phyloP scores from a whole-genome alignment of 441 rosid genomes.

The Populus trichocarpa region DNA sequence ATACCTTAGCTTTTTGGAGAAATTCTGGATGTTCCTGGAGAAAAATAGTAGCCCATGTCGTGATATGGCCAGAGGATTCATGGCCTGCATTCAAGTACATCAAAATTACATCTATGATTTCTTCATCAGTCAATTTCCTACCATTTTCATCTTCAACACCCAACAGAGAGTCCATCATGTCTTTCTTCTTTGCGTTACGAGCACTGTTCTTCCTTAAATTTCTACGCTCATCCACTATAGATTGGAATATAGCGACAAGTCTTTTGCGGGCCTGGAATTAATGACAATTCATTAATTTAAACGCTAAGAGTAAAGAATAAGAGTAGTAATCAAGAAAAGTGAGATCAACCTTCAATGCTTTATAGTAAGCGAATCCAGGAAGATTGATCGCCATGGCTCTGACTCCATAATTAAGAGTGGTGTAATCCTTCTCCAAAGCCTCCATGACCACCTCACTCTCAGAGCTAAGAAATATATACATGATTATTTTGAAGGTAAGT shows the following conservation, averaged over 20 bases:
- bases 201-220: constrained; percentile 19
- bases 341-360: constrained; percentile 60
- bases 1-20: constrained; percentile 57
- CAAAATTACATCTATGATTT: constrained; percentile 65
- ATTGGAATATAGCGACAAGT: constrained; percentile 56
- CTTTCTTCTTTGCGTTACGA: constrained; percentile 33
- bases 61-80: constrained; percentile 86
- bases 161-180: constrained; percentile 76
- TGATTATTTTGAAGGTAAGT: constrained; percentile 76
- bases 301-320: not conserved
- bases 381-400: constrained; percentile 85
- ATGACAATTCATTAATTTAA: not conserved
- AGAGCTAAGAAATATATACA: constrained; percentile 71
- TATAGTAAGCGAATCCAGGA: constrained; percentile 83
- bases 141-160: constrained; percentile 68
- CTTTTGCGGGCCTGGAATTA: constrained; percentile 63
- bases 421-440: constrained; percentile 68
- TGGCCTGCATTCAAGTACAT: constrained; percentile 94
- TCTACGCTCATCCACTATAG: constrained; percentile 46
- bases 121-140: constrained; percentile 54
- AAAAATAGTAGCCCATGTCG: constrained; percentile 72
- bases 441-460: constrained; percentile 66
- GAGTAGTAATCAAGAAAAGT: too few relatives aligned
- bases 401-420: constrained; percentile 69
- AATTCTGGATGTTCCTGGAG: constrained; percentile 57